Percentiles rank a stretch among this genome's conserved stretches.
phyloP scores from a whole-genome alignment of 352 stramenopile species.

The Globisporangium canariense region DNA sequence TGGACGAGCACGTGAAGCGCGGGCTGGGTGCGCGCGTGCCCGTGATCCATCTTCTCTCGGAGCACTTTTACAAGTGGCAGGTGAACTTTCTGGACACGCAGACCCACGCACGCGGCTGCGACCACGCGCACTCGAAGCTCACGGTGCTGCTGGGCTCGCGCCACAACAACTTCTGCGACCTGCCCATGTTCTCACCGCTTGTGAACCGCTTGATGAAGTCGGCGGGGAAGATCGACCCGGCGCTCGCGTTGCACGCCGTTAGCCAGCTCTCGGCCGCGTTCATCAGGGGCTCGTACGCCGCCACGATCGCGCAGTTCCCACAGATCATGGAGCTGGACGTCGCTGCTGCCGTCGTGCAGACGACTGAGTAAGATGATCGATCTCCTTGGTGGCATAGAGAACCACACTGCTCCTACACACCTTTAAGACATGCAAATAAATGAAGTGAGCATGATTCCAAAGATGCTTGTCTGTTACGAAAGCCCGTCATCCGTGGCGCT shows the following conservation, averaged over 20 bases:
- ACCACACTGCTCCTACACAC: not conserved
- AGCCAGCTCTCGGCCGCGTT: conserved; percentile 49
- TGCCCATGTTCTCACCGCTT: conserved; percentile 58
- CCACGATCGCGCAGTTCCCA: conserved; percentile 28
- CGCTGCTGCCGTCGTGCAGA: not conserved
- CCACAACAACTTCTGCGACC: conserved; percentile 78
- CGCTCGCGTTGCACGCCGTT: conserved; percentile 39
- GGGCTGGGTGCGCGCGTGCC: conserved; percentile 37
- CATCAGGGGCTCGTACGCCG: conserved; percentile 31
- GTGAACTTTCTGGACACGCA: conserved; percentile 46
- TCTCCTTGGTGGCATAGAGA: not conserved
- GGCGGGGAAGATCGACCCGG: conserved; percentile 41
- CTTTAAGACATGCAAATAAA: not conserved
- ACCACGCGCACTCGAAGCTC: conserved; percentile 31
- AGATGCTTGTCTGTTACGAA: not conserved
- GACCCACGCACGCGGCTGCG: conserved; percentile 33
- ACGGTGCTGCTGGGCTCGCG: conserved; percentile 37
- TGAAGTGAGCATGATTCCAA: not conserved
- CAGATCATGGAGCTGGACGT: conserved; percentile 24
- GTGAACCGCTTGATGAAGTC: conserved; percentile 52
- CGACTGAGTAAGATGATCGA: not conserved
- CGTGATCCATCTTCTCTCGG: conserved; percentile 57
- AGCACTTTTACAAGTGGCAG: conserved; percentile 58
- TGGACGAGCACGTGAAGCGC: conserved; percentile 34
- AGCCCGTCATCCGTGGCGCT: not conserved